Percentiles rank a stretch among this genome's conserved stretches.
phyloP scores from a whole-genome alignment of 1,139 yeast species.

The Suhomyces wounanorum region DNA sequence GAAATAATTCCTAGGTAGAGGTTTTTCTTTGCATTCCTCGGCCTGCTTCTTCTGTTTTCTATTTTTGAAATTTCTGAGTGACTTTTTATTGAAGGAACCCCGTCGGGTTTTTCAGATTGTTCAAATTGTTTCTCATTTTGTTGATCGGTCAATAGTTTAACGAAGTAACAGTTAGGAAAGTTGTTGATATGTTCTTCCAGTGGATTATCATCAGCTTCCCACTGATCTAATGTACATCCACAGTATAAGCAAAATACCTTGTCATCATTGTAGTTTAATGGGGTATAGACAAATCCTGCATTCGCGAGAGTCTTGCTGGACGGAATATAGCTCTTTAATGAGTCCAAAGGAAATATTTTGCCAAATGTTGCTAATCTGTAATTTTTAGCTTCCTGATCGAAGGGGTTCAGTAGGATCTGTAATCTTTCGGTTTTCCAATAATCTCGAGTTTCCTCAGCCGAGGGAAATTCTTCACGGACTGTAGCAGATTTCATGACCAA shows the following conservation, averaged over 20 bases:
- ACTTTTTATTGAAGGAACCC: not conserved
- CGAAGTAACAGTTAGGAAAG: conserved; percentile 51
- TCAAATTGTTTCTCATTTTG: not conserved
- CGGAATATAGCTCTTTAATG: conserved; percentile 34
- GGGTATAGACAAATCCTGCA: conserved; percentile 58
- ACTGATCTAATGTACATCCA: conserved; percentile 64
- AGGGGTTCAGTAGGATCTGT: conserved; percentile 27
- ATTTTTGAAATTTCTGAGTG: not conserved
- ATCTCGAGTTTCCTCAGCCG: conserved; percentile 7
- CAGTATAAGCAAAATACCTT: conserved; percentile 74
- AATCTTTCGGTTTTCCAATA: conserved; percentile 17
- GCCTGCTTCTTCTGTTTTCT: not conserved
- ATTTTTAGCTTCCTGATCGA: conserved; percentile 33
- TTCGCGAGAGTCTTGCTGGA: conserved; percentile 41
- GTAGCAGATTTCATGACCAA: conserved; percentile 31
- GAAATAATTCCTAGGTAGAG: conserved; percentile 11
- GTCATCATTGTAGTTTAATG: conserved; percentile 53
- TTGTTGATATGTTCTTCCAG: conserved; percentile 51
- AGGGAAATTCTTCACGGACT: conserved; percentile 13
- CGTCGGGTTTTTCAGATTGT: not conserved
- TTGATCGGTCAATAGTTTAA: conserved; percentile 16
- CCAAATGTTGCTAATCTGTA: conserved; percentile 56
- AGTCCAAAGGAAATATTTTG: conserved; percentile 56
- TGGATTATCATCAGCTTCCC: conserved; percentile 74
- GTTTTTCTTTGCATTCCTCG: conserved; percentile 3